These are phyloP conservation scores for Lizanozyma gosingica DNA, from an alignment of 1,139 yeast genomes.

Conservation along the genomic window DNA sequence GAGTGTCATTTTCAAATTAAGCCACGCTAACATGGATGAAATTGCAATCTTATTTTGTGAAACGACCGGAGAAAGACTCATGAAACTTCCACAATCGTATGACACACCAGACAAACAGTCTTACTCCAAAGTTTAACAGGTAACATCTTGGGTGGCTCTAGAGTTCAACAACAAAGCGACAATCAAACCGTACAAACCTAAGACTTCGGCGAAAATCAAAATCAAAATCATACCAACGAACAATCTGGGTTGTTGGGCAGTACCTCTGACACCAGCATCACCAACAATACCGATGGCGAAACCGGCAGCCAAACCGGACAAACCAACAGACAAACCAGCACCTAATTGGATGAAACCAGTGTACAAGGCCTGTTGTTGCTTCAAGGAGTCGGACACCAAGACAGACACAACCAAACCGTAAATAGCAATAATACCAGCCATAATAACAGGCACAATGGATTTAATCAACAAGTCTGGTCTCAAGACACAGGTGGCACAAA, in stretches of 20 bases:
- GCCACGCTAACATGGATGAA: too few species aligned
- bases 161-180: constrained; percentile 96
- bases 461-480: constrained; percentile 93
- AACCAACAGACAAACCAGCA: constrained; percentile 96
- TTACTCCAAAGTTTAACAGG: constrained; percentile 58
- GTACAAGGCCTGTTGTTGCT: constrained; percentile 86
- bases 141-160: constrained; percentile 88
- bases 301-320: constrained; percentile 96
- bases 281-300: constrained; percentile 98
- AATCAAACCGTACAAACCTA: constrained; percentile 95
- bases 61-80: too few species aligned
- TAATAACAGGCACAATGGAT: constrained; percentile 91
- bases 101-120: too few species aligned
- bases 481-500: constrained; percentile 94
- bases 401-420: constrained; percentile 97
- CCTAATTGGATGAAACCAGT: constrained; percentile 98
- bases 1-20: too few species aligned
- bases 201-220: constrained; percentile 96
- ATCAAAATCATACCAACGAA: constrained; percentile 97
- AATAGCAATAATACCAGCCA: constrained; percentile 99
- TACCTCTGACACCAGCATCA: constrained; percentile 97
- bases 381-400: constrained; percentile 82
- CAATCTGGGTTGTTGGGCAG: constrained; percentile 92
- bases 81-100: background rate
- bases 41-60: too few species aligned